Conservation (phyloP, 2,329 filamentous ascomycete genomes). For the Cladosporium sp. region DNA sequence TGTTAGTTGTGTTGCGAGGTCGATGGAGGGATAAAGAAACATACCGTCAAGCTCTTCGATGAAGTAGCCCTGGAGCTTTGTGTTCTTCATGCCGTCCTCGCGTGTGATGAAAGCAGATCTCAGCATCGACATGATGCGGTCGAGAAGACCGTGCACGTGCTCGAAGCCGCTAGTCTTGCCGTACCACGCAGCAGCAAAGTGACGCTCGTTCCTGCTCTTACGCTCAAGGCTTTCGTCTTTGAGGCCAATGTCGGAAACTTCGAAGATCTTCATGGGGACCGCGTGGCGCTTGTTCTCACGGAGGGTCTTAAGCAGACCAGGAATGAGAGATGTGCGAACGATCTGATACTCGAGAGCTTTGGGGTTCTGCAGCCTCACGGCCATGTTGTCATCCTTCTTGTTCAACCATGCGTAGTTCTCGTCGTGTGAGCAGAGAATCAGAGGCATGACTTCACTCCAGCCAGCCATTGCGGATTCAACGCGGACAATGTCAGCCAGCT, state of each 20-base stretch:
- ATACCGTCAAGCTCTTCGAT: constrained; percentile 82
- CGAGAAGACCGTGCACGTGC: constrained; percentile 87
- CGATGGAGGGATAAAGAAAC: constrained; percentile 21
- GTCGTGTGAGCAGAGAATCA: constrained; percentile 95
- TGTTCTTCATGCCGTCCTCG: constrained; percentile 61
- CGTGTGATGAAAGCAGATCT: constrained; percentile 73
- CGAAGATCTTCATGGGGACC: constrained; percentile 88
- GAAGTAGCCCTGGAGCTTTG: constrained; percentile 66
- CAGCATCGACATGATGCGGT: constrained; percentile 89
- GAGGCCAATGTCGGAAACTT: constrained; percentile 85
- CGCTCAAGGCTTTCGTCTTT: constrained; percentile 80
- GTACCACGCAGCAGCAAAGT: constrained; percentile 94
- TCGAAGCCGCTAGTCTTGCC: constrained; percentile 94
- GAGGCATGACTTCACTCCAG: constrained; percentile 92
- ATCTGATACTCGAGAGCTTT: constrained; percentile 94
- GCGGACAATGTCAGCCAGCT: constrained; percentile 86
- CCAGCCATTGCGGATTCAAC: constrained; percentile 87
- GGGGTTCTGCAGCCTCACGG: constrained; percentile 82
- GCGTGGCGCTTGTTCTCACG: constrained; percentile 87
- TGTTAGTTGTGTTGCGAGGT: neutral
- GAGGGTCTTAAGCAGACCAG: constrained; percentile 87
- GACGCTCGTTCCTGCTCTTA: constrained; percentile 84
- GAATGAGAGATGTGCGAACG: constrained; percentile 79
- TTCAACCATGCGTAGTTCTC: constrained; percentile 98
- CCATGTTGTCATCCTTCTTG: constrained; percentile 77